A percentile compares a stretch with the other conserved stretches of the same genome.
These are phyloP conservation scores for Boletales sp. DNA, from an alignment of 768 basidiomycete species.

Conservation along the genomic window DNA sequence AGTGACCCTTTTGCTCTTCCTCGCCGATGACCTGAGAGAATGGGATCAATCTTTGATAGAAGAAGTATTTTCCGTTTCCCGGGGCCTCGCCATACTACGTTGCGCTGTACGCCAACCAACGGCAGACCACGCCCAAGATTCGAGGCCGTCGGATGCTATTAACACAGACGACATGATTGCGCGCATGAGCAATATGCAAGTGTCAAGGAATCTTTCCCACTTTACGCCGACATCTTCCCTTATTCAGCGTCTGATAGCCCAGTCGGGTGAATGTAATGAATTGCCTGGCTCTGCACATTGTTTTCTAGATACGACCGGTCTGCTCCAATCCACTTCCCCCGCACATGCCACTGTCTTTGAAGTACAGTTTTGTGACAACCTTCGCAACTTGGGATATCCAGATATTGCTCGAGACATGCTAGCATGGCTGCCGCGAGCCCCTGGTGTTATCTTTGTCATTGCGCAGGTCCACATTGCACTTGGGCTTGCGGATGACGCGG, in stretches of 20 bases:
- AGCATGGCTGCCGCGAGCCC: slow-evolving; percentile 75
- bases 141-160: slow-evolving; percentile 28
- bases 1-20: slow-evolving; percentile 66
- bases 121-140: slow-evolving; percentile 31
- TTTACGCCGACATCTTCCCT: slow-evolving; percentile 57
- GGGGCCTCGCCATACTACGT: slow-evolving; percentile 72
- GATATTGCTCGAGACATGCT: slow-evolving; percentile 61
- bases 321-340: slow-evolving; percentile 67
- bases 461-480: slow-evolving; percentile 63
- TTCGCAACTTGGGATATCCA: slow-evolving; percentile 61
- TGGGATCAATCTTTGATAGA: slow-evolving; percentile 66
- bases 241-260: slow-evolving; percentile 57
- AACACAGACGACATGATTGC: slow-evolving; percentile 61
- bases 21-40: slow-evolving; percentile 55
- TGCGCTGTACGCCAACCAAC: slow-evolving; percentile 57
- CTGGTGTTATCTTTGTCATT: slow-evolving; percentile 71
- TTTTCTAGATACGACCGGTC: slow-evolving; percentile 63
- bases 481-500: slow-evolving; percentile 71
- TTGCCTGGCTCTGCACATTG: slow-evolving; percentile 62
- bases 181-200: slow-evolving; percentile 71
- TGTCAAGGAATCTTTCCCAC: slow-evolving; percentile 47
- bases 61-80: slow-evolving; percentile 76
- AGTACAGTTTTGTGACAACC: slow-evolving; percentile 65
- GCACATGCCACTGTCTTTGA: slow-evolving; percentile 66
- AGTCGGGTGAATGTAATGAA: slow-evolving; percentile 44